Conservation (phyloP, 2,329 filamentous ascomycete genomes). For the Fusarium pseudonygamai region DNA sequence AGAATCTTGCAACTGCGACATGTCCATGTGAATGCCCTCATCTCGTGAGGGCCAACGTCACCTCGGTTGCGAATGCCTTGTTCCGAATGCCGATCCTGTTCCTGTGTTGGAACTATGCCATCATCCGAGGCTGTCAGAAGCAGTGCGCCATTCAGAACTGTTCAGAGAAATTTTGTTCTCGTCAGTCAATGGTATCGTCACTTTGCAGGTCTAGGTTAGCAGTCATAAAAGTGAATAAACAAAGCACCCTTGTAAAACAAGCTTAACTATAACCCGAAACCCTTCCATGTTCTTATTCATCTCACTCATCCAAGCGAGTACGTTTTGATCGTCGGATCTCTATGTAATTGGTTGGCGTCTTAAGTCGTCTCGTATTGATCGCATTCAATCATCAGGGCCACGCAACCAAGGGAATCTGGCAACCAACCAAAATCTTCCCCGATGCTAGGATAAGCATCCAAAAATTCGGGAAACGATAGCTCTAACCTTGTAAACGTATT, state of each 20-base stretch:
- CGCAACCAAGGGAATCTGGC: not conserved
- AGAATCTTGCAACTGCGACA: not conserved
- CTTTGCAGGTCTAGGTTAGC: not conserved
- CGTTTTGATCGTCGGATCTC: not conserved
- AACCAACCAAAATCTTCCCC: constrained; percentile 6
- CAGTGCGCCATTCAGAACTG: not conserved
- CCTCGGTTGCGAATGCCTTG: constrained; percentile 18
- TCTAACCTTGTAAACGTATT: constrained; percentile 5
- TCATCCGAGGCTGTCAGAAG: constrained; percentile 3
- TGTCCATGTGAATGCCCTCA: constrained; percentile 41
- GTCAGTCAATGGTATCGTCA: not conserved
- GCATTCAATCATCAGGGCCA: not conserved
- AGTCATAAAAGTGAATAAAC: not conserved
- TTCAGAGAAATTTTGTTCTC: not conserved
- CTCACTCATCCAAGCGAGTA: not conserved
- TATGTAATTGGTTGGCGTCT: constrained; percentile 27
- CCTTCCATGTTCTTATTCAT: not conserved
- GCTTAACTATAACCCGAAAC: not conserved
- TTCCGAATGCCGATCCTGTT: constrained; percentile 10
- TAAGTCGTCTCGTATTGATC: constrained; percentile 32
- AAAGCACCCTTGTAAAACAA: not conserved
- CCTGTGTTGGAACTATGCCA: not conserved
- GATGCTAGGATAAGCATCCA: not conserved
- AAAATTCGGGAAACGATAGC: not conserved
- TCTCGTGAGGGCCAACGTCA: constrained; percentile 24